phyloP scores from a whole-genome alignment of 352 stramenopile genomes.

The Globisporangium orthogonon region DNA sequence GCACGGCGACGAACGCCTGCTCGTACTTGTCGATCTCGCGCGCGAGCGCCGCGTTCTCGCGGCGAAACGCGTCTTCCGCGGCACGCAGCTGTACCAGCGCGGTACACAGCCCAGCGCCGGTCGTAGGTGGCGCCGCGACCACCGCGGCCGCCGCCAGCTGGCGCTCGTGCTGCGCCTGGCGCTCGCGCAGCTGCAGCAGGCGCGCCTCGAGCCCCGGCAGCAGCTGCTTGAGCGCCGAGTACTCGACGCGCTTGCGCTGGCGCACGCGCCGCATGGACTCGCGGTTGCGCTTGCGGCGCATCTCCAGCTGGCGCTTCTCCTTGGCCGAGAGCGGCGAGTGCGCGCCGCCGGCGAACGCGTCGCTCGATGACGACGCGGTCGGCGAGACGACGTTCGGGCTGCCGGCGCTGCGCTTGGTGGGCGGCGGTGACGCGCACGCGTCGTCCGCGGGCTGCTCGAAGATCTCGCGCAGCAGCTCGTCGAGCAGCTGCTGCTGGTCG shows the following conservation, averaged over 20 bases:
- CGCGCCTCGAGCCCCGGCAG: slow-evolving; percentile 5
- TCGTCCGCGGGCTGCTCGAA: neutral
- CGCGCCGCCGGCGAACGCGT: slow-evolving; percentile 1
- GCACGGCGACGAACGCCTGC: slow-evolving; percentile 9
- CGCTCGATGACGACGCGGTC: neutral
- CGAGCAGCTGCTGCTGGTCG: slow-evolving; percentile 6
- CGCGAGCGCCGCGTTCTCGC: slow-evolving; percentile 10
- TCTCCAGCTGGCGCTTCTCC: slow-evolving; percentile 15
- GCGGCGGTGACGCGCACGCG: neutral
- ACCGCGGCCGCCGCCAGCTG: neutral
- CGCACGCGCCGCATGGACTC: slow-evolving; percentile 26
- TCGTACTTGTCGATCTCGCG: slow-evolving; percentile 14
- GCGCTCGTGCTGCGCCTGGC: slow-evolving; percentile 3
- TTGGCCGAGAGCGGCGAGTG: slow-evolving; percentile 6
- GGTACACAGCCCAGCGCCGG: neutral
- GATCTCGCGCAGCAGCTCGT: slow-evolving; percentile 9
- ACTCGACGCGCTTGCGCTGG: slow-evolving; percentile 12
- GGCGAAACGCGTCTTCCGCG: slow-evolving; percentile 6
- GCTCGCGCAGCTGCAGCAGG: neutral
- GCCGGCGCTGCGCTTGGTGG: neutral
- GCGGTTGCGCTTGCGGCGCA: slow-evolving; percentile 21
- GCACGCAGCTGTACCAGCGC: slow-evolving; percentile 11
- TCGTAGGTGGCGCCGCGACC: neutral
- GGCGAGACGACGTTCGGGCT: slow-evolving; percentile 1
- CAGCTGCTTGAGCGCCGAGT: slow-evolving; percentile 10